Conservation (phyloP, 345 rosid genomes). For the Angophora floribunda region DNA sequence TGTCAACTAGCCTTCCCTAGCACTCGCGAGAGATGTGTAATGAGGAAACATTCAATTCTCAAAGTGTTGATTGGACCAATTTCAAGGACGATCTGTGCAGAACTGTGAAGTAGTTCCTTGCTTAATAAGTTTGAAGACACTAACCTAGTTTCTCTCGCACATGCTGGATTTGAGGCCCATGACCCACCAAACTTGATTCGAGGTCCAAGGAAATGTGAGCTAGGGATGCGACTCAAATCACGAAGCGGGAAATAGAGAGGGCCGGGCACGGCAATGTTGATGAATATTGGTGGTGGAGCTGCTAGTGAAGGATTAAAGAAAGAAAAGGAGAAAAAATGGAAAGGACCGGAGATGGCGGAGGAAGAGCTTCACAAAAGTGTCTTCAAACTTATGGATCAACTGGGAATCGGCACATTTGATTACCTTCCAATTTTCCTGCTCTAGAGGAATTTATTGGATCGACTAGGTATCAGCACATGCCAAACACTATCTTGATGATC, state of each 20-base stretch:
- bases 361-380: not conserved
- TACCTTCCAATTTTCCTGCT: not conserved
- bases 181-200: not conserved
- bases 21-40: too few species aligned
- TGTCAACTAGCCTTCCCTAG: not conserved
- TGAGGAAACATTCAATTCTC: not conserved
- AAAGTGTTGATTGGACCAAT: not conserved
- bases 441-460: not conserved
- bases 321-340: too few species aligned
- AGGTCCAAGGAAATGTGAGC: not conserved
- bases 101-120: not conserved
- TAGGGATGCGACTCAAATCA: not conserved
- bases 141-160: not conserved
- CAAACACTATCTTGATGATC: not conserved
- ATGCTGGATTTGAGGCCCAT: not conserved
- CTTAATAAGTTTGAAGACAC: not conserved
- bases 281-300: not conserved
- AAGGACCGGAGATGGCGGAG: not conserved
- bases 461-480: not conserved
- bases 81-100: not conserved
- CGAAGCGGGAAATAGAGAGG: not conserved
- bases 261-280: not conserved
- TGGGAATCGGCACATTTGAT: not conserved
- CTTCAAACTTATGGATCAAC: not conserved
- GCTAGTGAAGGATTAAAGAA: not conserved